Conservation (phyloP, 2,329 filamentous ascomycete genomes). For the Colletotrichum melonis region DNA sequence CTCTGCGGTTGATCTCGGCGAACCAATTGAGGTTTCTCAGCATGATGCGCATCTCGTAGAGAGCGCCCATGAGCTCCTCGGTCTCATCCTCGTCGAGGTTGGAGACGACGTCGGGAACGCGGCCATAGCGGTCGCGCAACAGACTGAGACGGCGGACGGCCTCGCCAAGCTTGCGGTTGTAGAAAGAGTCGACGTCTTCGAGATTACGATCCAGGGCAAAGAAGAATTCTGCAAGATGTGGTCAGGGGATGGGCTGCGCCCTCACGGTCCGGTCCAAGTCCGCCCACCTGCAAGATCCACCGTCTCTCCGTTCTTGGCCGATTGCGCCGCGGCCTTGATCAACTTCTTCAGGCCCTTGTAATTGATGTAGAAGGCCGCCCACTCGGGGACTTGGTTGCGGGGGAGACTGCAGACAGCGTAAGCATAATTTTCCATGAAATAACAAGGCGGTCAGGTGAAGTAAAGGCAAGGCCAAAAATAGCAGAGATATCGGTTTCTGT, state of each 20-base stretch:
- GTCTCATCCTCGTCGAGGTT: conserved; percentile 88
- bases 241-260: conserved; percentile 51
- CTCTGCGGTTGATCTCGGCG: conserved; percentile 93
- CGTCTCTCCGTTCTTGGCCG: conserved; percentile 75
- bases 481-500: background rate
- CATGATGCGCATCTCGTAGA: conserved; percentile 89
- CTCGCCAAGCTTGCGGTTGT: conserved; percentile 94
- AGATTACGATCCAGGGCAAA: conserved; percentile 96
- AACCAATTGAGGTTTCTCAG: conserved; percentile 97
- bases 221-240: conserved; percentile 82
- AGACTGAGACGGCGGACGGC: conserved; percentile 86
- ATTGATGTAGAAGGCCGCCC: conserved; percentile 86
- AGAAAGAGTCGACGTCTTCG: conserved; percentile 95
- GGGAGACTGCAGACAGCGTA: conserved; percentile 65
- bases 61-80: conserved; percentile 89
- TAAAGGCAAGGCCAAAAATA: background rate
- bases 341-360: conserved; percentile 96
- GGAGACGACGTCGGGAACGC: conserved; percentile 74
- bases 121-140: conserved; percentile 88
- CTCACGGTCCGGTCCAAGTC: conserved; percentile 43
- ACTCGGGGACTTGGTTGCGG: conserved; percentile 88
- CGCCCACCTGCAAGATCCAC: conserved; percentile 90
- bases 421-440: conserved; percentile 31
- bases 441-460: too few relatives aligned
- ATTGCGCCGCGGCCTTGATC: conserved; percentile 81